Evolutionary conservation across 371 early-diverging fungal species (phyloP).

Genomic region (Dichotomocladium elegans): DNA sequence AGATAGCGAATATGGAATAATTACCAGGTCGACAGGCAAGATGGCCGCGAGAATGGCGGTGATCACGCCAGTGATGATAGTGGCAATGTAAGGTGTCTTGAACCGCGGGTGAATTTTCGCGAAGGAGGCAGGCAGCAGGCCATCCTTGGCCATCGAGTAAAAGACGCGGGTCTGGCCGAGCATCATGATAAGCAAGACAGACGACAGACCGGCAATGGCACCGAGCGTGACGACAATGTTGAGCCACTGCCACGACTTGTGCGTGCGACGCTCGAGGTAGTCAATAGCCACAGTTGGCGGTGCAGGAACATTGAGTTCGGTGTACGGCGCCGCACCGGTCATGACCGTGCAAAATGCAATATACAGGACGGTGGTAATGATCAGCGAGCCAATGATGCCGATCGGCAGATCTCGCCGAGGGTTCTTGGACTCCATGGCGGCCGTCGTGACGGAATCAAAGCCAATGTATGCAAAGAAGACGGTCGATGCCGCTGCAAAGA

Average conservation of each 20-base stretch:
- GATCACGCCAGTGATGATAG: constrained; percentile 62
- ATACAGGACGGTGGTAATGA: constrained; percentile 76
- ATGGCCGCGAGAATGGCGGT: constrained; percentile 71
- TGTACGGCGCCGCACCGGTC: constrained; percentile 71
- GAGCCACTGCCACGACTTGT: constrained; percentile 60
- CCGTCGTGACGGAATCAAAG: constrained; percentile 87
- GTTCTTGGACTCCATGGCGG: constrained; percentile 80
- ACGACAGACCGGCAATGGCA: constrained; percentile 74
- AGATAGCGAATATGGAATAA: too few species aligned
- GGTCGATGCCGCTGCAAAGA: constrained; percentile 73
- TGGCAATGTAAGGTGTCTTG: constrained; percentile 75
- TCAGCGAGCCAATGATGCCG: constrained; percentile 77
- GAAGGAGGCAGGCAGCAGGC: constrained; percentile 71
- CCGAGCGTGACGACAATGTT: constrained; percentile 70
- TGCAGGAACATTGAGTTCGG: constrained; percentile 37
- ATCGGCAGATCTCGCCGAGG: constrained; percentile 85
- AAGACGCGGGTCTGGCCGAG: constrained; percentile 89
- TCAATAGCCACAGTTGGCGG: constrained; percentile 72
- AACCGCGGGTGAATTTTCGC: constrained; percentile 60
- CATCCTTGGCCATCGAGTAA: constrained; percentile 84
- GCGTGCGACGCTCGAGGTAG: constrained; percentile 26
- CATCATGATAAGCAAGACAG: constrained; percentile 72
- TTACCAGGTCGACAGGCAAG: constrained; percentile 78
- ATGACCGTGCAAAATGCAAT: constrained; percentile 69
- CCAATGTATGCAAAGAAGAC: constrained; percentile 88